phyloP scores from a whole-genome alignment of 2,329 filamentous ascomycete species.

The Claviceps sp. region DNA sequence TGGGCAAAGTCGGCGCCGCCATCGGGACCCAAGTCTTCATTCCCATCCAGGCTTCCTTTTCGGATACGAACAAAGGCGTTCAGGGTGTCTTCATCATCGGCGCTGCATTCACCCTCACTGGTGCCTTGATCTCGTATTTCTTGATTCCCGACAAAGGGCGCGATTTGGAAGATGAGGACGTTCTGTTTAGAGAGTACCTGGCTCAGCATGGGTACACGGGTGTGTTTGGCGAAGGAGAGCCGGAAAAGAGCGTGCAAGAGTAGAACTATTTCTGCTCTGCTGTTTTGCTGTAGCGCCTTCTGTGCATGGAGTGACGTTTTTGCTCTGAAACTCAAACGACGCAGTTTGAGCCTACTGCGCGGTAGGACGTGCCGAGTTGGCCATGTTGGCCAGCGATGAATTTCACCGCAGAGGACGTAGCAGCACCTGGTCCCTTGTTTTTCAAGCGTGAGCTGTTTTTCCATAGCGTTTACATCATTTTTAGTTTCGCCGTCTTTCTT shows the following conservation, averaged over 20 bases:
- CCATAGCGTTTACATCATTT: too few species aligned
- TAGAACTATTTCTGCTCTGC: too few species aligned
- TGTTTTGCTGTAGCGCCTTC: neutral
- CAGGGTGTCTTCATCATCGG: constrained; percentile 39
- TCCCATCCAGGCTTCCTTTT: constrained; percentile 28
- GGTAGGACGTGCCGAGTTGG: too few species aligned
- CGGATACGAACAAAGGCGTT: constrained; percentile 18
- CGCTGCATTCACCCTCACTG: constrained; percentile 33
- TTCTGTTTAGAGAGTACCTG: constrained; percentile 29
- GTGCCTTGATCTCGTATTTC: constrained; percentile 32
- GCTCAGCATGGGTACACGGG: constrained; percentile 20
- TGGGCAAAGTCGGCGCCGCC: constrained; percentile 38
- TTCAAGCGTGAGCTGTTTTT: too few species aligned
- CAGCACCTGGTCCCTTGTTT: too few species aligned
- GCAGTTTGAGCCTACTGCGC: too few species aligned
- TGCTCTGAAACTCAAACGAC: too few species aligned
- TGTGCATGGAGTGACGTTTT: neutral
- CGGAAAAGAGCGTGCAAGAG: neutral
- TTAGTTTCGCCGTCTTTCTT: too few species aligned
- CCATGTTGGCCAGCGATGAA: too few species aligned
- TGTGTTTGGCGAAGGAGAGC: neutral
- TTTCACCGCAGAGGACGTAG: too few species aligned
- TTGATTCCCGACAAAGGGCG: constrained; percentile 33
- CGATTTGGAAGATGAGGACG: constrained; percentile 28
- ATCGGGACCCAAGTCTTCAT: constrained; percentile 37